Conservation (phyloP, 352 stramenopile genomes). For the Peronosclerospora sorghi region DNA sequence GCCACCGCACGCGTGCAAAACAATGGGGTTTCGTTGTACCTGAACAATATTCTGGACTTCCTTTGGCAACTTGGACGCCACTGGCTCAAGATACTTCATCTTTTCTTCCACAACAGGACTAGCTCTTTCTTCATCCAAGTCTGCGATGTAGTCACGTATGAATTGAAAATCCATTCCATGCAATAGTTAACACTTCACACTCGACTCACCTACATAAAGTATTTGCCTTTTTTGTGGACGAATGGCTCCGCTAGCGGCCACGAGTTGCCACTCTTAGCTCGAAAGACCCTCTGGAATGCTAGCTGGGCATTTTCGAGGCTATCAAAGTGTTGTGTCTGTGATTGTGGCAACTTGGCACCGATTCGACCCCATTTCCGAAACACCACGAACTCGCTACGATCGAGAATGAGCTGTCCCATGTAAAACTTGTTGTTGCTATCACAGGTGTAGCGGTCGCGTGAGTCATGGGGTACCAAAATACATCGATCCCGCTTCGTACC, state of each 20-base stretch:
- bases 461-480: background rate
- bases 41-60: conserved; percentile 29
- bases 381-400: conserved; percentile 27
- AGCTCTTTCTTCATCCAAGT: conserved; percentile 27
- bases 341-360: conserved; percentile 40
- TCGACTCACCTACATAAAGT: conserved; percentile 42
- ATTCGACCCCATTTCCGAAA: conserved; percentile 65
- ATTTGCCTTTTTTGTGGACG: conserved; percentile 39
- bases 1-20: background rate
- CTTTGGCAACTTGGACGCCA: conserved; percentile 18
- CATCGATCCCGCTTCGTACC: conserved; percentile 11
- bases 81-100: conserved; percentile 17
- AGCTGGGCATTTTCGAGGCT: conserved; percentile 21
- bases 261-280: conserved; percentile 44
- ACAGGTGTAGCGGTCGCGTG: background rate
- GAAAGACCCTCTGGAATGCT: conserved; percentile 42
- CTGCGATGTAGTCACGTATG: conserved; percentile 1
- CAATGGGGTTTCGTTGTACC: conserved; percentile 4
- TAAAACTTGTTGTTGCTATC: conserved; percentile 74
- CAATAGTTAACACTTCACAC: background rate
- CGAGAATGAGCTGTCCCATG: conserved; percentile 50
- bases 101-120: conserved; percentile 10
- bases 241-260: conserved; percentile 42
- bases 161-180: conserved; percentile 2
- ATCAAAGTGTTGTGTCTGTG: background rate